A percentile compares a stretch with the other conserved stretches of the same genome.
Conservation (phyloP, 495 filamentous ascomycete species). For the Podospora appendiculata region DNA sequence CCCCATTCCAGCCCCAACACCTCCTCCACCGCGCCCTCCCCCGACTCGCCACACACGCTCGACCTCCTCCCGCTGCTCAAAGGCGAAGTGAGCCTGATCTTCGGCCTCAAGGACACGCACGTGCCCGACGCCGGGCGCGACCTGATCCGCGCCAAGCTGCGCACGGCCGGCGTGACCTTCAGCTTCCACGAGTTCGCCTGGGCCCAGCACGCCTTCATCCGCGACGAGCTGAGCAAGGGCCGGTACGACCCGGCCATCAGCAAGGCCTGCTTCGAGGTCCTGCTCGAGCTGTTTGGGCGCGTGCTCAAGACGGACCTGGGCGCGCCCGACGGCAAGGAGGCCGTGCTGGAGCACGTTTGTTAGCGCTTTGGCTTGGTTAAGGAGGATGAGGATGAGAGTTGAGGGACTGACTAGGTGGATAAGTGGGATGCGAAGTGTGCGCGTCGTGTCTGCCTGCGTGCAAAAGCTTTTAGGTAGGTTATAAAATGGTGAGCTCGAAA, state of each 20-base stretch:
- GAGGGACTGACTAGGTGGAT: too few relatives aligned
- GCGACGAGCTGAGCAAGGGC: slow-evolving; percentile 91
- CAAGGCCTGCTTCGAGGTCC: slow-evolving; percentile 86
- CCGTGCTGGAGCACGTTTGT: slow-evolving; percentile 20
- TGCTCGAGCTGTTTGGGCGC: slow-evolving; percentile 78
- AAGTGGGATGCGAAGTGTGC: too few relatives aligned
- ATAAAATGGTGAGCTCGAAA: too few relatives aligned
- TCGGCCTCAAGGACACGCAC: slow-evolving; percentile 85
- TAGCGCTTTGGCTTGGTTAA: background rate
- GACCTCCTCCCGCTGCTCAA: slow-evolving; percentile 53
- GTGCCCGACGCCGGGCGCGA: slow-evolving; percentile 81
- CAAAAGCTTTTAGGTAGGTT: too few relatives aligned
- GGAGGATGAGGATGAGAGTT: too few relatives aligned
- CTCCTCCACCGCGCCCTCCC: slow-evolving; percentile 19
- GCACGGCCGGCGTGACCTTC: slow-evolving; percentile 66
- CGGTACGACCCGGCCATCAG: slow-evolving; percentile 83
- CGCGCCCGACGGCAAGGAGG: slow-evolving; percentile 24
- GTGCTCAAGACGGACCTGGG: slow-evolving; percentile 74
- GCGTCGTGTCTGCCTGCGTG: too few relatives aligned
- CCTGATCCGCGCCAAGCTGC: slow-evolving; percentile 74
- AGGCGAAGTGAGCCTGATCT: slow-evolving; percentile 82
- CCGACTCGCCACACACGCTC: slow-evolving; percentile 32
- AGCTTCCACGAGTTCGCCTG: slow-evolving; percentile 84
- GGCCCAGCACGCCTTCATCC: slow-evolving; percentile 93
- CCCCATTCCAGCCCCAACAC: slow-evolving; percentile 26